These are phyloP conservation scores for Boletus smithii DNA, from an alignment of 1,284 basidiomycete species.

Conservation along the genomic window DNA sequence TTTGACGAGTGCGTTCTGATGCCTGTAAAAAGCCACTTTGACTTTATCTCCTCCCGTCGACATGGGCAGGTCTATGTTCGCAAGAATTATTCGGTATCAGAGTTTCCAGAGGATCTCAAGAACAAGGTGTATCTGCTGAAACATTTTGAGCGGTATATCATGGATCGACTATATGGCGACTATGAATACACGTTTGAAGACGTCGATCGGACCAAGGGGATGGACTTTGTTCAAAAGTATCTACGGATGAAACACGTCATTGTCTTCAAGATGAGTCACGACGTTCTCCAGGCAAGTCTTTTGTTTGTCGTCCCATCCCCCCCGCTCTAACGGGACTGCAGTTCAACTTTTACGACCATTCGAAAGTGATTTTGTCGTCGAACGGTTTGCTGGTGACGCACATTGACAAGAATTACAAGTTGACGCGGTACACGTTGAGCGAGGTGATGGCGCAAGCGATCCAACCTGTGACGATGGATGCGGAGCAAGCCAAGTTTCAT, in stretches of 20 bases:
- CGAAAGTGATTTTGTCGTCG: constrained; percentile 86
- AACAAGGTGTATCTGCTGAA: constrained; percentile 88
- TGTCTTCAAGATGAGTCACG: constrained; percentile 93
- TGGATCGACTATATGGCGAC: constrained; percentile 79
- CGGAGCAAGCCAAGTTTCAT: constrained; percentile 56
- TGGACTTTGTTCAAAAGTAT: constrained; percentile 96
- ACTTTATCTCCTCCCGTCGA: constrained; percentile 70
- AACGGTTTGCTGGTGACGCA: constrained; percentile 79
- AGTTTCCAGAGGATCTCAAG: constrained; percentile 75
- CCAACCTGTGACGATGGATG: constrained; percentile 39
- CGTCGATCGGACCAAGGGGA: constrained; percentile 63
- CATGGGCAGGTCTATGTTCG: constrained; percentile 65
- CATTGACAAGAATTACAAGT: constrained; percentile 84
- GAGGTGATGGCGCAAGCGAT: constrained; percentile 67
- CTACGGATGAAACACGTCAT: constrained; percentile 96
- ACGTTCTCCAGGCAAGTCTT: constrained; percentile 76
- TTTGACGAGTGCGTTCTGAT: constrained; percentile 4
- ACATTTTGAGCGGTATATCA: constrained; percentile 92
- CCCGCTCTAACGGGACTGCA: constrained; percentile 40
- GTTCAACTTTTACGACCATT: constrained; percentile 99
- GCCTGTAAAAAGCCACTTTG: constrained; percentile 68
- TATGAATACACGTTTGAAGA: constrained; percentile 82
- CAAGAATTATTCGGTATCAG: constrained; percentile 60
- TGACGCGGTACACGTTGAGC: constrained; percentile 73
- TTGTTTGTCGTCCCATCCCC: too few species aligned